phyloP scores from a whole-genome alignment of 164 flowering plant genomes.

The Akebia trifoliata region DNA sequence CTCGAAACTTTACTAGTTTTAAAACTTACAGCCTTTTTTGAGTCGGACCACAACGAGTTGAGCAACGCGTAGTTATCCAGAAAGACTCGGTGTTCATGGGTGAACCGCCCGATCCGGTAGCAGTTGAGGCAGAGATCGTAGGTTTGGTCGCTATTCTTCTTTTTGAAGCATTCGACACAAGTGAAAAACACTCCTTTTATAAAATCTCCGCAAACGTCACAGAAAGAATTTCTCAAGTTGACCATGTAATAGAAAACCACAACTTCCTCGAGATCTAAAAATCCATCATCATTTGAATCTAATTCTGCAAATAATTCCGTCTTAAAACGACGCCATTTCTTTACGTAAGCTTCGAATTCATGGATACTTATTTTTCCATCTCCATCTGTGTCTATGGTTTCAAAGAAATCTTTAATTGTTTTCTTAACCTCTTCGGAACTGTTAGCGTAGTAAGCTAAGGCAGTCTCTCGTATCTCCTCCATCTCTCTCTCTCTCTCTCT shows the following conservation, averaged over 20 bases:
- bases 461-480: slow-evolving; percentile 12
- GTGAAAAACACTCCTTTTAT: not conserved
- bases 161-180: not conserved
- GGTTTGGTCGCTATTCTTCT: not conserved
- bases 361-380: not conserved
- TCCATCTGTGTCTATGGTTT: slow-evolving; percentile 2
- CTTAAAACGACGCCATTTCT: not conserved
- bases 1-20: too few species aligned
- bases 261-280: not conserved
- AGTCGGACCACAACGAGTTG: not conserved
- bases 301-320: not conserved
- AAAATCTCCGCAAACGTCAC: not conserved
- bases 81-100: not conserved
- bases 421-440: not conserved
- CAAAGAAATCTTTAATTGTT: slow-evolving; percentile 1
- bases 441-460: slow-evolving; percentile 1
- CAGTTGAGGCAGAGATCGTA: slow-evolving; percentile 2
- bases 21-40: too few species aligned
- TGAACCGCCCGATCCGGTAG: not conserved
- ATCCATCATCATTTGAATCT: not conserved
- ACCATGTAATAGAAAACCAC: slow-evolving; percentile 4
- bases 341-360: not conserved
- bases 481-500: too few species aligned
- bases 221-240: not conserved
- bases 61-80: not conserved